phyloP scores from a whole-genome alignment of 805 yeast genomes.

The Cyberlindnera japonica region DNA sequence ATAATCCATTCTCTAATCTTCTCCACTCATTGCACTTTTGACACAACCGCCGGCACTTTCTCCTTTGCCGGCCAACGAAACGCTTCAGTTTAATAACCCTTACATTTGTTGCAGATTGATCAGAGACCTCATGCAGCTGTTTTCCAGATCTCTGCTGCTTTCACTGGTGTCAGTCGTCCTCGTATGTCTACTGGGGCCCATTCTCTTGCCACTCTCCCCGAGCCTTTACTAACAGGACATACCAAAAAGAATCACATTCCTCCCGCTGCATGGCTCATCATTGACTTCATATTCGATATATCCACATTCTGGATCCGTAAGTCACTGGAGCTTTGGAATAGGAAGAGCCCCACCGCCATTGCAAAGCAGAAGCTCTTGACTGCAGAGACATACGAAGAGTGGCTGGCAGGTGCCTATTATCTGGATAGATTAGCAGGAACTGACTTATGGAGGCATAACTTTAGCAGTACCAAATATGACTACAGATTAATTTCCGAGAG shows the following conservation, averaged over 20 bases:
- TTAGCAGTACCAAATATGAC: slow-evolving; percentile 77
- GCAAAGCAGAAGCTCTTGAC: slow-evolving; percentile 45
- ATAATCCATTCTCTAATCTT: neutral
- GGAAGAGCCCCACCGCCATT: slow-evolving; percentile 43
- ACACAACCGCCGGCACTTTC: too few relatives aligned
- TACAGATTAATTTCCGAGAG: slow-evolving; percentile 78
- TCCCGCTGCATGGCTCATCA: slow-evolving; percentile 37
- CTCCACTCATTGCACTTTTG: neutral
- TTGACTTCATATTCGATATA: slow-evolving; percentile 40
- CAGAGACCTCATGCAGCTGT: slow-evolving; percentile 9
- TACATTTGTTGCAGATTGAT: neutral
- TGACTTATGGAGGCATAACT: slow-evolving; percentile 76
- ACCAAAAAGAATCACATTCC: slow-evolving; percentile 39
- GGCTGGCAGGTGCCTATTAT: slow-evolving; percentile 53
- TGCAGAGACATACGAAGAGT: slow-evolving; percentile 62
- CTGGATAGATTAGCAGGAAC: slow-evolving; percentile 52
- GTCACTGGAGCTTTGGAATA: slow-evolving; percentile 21
- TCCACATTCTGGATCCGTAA: slow-evolving; percentile 38
- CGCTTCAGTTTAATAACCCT: neutral
- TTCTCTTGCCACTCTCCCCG: neutral
- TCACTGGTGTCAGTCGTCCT: slow-evolving; percentile 18
- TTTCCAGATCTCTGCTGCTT: slow-evolving; percentile 13
- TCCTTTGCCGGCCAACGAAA: too few relatives aligned
- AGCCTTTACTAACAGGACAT: neutral
- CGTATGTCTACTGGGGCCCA: slow-evolving; percentile 11